Evolutionary conservation across 495 filamentous ascomycete genomes (phyloP), one percentile per base, ranked within the genome.

Genomic region (Penicillium manginii): DNA sequence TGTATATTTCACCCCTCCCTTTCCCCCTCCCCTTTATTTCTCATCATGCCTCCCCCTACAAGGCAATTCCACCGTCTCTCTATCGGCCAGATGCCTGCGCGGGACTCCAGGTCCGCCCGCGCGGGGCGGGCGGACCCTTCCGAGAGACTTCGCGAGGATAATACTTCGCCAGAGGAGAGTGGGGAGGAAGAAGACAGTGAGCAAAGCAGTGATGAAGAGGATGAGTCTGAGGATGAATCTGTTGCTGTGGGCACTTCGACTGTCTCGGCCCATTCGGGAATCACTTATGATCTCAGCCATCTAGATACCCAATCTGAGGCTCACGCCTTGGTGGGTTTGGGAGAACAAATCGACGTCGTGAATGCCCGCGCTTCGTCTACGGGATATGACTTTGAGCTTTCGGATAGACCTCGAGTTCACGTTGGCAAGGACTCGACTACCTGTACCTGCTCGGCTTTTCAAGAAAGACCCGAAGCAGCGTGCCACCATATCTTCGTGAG

Each of bases 401-500:
- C 66, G 45, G 72, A 76, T 54, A 68, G 62, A 31, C 68, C 70
- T 2, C 69, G 58, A 15, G 72, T 79, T 10, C 70, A 69, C 35
- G 47, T 76, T 52, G 68, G 64, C 15, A 19, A 65, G 8, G 61
- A 68, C 40, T 47, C 64, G 8, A 66, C 61, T 40, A 70, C 69
- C 29, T 81, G 78, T 55, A 77, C 72, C 40, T 81, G 78, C 46
- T 64, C 65, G 21, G 65, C 66, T 39, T 79, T 74, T 39, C 40
- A 64, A 29, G 56, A 53, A 42, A 64, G 58, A 21, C 64, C 72
- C n/a, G 64, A 65, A 15, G 67, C 71, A 35, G 74, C 77, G 5
- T 81, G 77, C 48, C 74, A 76, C 31, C 78, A 81, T 58, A 78
- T 81, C 37, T 79, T 78, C 63, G 78, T 79, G 59, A 71, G 76